Base-by-base conservation (phyloP, 768 basidiomycete species). In the Termitomyces sp. region DNA sequence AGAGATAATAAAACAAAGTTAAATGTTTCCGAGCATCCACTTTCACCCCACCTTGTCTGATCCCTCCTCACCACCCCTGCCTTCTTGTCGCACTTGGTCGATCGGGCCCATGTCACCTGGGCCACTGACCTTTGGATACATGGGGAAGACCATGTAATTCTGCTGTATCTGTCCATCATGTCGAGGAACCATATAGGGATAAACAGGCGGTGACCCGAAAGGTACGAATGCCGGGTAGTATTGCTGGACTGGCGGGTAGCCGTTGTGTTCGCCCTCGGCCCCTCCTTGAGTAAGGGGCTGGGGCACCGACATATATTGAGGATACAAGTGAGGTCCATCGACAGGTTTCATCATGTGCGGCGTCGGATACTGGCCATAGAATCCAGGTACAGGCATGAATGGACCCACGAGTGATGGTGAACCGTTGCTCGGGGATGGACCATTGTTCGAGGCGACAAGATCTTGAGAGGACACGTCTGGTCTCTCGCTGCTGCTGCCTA, bases 371-470 rank as follows among this genome's bases (percentile, higher is more conserved):
- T 85, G 83, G 66, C 79, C 76, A 62, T 83, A 86, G 64, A 83
- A 82, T 47, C 79, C 79, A 50, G 83, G 77, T 54, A 83, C 80
- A 66, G 84, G 78, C 73, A 86, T 77, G 73, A 83, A 88, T 54
- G 80, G 71, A 43, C 76, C 74, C 71, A 82, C 76, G 49, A 79
- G 61, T 25, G 63, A 78, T 55, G 84, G 80, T 61, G 83, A 78
- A 60, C 76, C 76, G 65, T 74, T 74, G 61, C 75, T 71, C 57
- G 79, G 76, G 59, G 80, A 75, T 51, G 72, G 69, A 47, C 66
- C 73, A 66, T 76, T 76, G 66, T 76, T 77, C 50, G 80, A 69
- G 65, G 80, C 73, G 67, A 77, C 64, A 66, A 80, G 70, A 67
- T 74, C 74, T 62, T 76, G 76, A 67, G 76, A 74, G 56, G 79